A percentile compares a stretch with the other conserved stretches of the same genome.
Evolutionary conservation across 1,284 basidiomycete species (phyloP).

Genomic region (Gymnopus androsaceus): DNA sequence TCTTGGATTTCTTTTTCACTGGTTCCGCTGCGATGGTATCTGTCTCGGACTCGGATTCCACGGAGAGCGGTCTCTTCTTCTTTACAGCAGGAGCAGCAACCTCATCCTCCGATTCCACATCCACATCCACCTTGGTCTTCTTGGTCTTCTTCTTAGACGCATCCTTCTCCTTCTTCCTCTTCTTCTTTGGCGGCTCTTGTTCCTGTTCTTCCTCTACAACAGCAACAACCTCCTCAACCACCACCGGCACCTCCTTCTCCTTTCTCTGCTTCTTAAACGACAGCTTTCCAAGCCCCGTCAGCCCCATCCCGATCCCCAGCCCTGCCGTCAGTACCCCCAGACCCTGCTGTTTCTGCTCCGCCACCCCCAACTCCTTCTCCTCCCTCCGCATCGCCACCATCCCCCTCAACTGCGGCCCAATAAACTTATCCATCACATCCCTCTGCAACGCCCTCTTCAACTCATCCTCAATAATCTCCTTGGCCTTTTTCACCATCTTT

Average conservation of each 20-base stretch:
- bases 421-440: conserved; percentile 70
- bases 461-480: conserved; percentile 63
- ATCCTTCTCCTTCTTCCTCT: conserved; percentile 32
- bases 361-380: conserved; percentile 30
- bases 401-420: conserved; percentile 57
- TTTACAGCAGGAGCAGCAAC: conserved; percentile 24
- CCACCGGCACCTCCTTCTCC: conserved; percentile 36
- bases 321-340: conserved; percentile 25
- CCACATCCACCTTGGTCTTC: conserved; percentile 40
- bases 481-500: conserved; percentile 64
- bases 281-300: conserved; percentile 58
- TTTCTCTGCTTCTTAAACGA: conserved; percentile 64
- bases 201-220: conserved; percentile 23
- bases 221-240: conserved; percentile 17
- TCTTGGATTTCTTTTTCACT: conserved; percentile 41
- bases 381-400: conserved; percentile 52
- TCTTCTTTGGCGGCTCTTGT: conserved; percentile 35
- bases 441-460: conserved; percentile 61
- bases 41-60: conserved; percentile 50
- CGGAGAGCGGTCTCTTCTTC: conserved; percentile 33
- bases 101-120: conserved; percentile 41
- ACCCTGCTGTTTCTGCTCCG: conserved; percentile 20
- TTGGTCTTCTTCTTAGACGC: conserved; percentile 27
- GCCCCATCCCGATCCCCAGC: conserved; percentile 37
- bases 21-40: conserved; percentile 39